Base-by-base conservation (phyloP, 2,329 filamentous ascomycete genomes). In the Corniculantispora saksenae region DNA sequence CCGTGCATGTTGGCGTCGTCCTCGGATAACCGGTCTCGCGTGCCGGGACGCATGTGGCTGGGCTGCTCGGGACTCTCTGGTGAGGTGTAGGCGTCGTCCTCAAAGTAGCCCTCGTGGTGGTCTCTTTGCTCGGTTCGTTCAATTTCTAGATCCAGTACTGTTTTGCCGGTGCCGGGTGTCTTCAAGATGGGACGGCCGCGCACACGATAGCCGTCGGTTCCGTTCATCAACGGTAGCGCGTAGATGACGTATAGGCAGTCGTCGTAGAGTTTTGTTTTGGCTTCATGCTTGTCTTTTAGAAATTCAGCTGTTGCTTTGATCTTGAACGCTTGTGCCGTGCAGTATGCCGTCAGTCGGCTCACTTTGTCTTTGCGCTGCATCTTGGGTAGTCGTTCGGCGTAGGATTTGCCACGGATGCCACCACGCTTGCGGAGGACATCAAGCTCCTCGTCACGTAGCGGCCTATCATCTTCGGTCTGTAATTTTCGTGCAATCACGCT, bases 221-320 rank as follows among this genome's bases (percentile, higher is more conserved):
- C 95, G 2, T 92, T 91, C 62, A 98, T 82, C 19, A 99, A 81
- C 6, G 95, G 95, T 35, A 97, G 81, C 74, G 97, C 94, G 77
- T 99, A 99, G 56, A 97, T 94, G 29, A 90, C 92, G 75, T 99
- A 99, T 27, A 99, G 82, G 74, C 95, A 99, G 77, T 99, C 95
- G 76, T 99, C 95, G 78, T 99, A 99, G 6, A 98, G 84, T 79
- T 99, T 99, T 17, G 94, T 97, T 78, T 93, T 91, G 1, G 94
- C 94, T 38, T 91, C 89, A 79, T 99, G 95, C 72, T 90, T 90
- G 69, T 92, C 91, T 71, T 91, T 90, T 67, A 97, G 83, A 75
- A 99, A 99, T 40, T 92, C 88, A 17, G 94, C 93, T n/a, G 93
- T 93, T 29, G 89, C 86, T 71, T 91, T 90, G 80, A 97, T 88